phyloP scores from a whole-genome alignment of 495 filamentous ascomycete genomes.

The Hyaloscypha hepaticicola region DNA sequence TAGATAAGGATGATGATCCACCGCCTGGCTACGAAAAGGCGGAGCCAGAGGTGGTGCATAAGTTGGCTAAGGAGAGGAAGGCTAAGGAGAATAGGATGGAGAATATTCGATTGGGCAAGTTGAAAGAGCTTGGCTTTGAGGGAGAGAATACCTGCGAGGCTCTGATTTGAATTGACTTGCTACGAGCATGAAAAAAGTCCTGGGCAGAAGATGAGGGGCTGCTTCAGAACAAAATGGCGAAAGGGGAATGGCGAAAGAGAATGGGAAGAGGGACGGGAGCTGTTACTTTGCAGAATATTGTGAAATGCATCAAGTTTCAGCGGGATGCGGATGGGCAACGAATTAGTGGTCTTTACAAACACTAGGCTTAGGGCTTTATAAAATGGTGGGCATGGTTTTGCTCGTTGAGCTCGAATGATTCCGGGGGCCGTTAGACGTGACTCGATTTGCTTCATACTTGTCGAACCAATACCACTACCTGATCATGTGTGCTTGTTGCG shows the following conservation, averaged over 20 bases:
- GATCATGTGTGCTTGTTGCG: too few relatives aligned
- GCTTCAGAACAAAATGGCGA: not conserved
- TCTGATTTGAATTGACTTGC: slow-evolving; percentile 54
- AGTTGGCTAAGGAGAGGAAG: slow-evolving; percentile 72
- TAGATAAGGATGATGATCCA: slow-evolving; percentile 90
- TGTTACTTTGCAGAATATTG: slow-evolving; percentile 65
- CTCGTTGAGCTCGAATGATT: not conserved
- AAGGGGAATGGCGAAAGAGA: not conserved
- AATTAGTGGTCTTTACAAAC: slow-evolving; percentile 1
- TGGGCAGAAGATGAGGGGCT: not conserved
- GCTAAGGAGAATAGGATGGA: slow-evolving; percentile 65
- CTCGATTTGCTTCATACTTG: too few relatives aligned
- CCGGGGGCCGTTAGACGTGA: not conserved
- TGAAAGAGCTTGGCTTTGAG: slow-evolving; percentile 80
- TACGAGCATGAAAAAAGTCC: not conserved
- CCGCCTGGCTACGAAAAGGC: slow-evolving; percentile 68
- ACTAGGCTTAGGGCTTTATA: slow-evolving; percentile 4
- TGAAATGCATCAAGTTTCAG: slow-evolving; percentile 59
- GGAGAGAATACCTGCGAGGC: slow-evolving; percentile 79
- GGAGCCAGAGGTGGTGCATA: slow-evolving; percentile 66
- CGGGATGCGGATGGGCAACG: not conserved
- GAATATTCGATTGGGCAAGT: slow-evolving; percentile 64
- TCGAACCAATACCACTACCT: too few relatives aligned
- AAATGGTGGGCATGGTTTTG: not conserved
- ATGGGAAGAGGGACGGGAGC: slow-evolving; percentile 11